Conservation (phyloP, 768 basidiomycete species). For the Lactarius sp. region DNA sequence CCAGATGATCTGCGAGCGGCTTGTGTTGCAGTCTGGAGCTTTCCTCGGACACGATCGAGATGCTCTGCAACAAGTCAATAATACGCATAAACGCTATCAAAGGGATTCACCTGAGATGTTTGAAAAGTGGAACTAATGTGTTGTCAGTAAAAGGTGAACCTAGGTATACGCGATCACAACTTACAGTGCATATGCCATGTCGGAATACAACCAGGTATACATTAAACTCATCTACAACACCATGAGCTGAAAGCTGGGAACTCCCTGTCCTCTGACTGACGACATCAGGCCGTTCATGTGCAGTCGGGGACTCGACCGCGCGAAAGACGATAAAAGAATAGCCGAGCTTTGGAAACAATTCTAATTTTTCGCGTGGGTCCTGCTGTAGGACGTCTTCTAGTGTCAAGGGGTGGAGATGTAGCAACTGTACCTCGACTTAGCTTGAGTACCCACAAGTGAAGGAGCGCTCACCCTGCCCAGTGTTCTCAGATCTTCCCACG, state of each 20-base stretch:
- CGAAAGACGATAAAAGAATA: constrained; percentile 91
- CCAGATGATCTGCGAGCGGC: constrained; percentile 69
- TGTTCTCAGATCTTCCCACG: constrained; percentile 81
- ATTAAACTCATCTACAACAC: constrained; percentile 65
- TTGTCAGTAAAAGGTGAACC: neutral
- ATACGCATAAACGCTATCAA: constrained; percentile 5
- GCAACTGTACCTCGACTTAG: constrained; percentile 42
- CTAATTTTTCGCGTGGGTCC: constrained; percentile 89
- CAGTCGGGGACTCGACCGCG: constrained; percentile 59
- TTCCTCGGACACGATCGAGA: constrained; percentile 66
- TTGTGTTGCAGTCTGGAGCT: constrained; percentile 59
- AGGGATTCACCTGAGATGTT: constrained; percentile 60
- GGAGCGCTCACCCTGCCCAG: constrained; percentile 63
- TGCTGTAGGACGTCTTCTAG: constrained; percentile 90
- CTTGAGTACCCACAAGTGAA: neutral
- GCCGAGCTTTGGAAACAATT: constrained; percentile 79
- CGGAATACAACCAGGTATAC: constrained; percentile 88
- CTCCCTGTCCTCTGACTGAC: constrained; percentile 28
- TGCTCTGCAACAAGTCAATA: constrained; percentile 49
- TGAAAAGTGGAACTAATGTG: constrained; percentile 80
- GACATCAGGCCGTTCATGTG: constrained; percentile 38
- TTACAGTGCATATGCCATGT: constrained; percentile 76
- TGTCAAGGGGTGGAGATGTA: constrained; percentile 88
- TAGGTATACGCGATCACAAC: constrained; percentile 28
- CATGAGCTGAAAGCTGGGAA: constrained; percentile 33